Evolutionary conservation across 306 rosid species (phyloP).

Genomic region (Inga leiocalycina): DNA sequence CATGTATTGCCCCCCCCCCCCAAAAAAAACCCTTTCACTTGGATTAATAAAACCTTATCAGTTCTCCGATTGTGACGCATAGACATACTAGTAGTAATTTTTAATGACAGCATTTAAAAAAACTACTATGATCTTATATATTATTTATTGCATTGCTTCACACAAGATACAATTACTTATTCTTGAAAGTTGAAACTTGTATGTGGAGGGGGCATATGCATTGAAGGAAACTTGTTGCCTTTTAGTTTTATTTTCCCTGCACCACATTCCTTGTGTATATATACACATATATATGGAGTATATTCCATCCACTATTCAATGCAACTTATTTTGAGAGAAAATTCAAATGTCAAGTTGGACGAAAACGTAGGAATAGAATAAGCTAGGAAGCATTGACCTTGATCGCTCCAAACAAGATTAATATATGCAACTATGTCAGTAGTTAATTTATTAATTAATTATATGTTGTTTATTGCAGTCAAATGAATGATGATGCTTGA

Average conservation of each 20-base stretch:
- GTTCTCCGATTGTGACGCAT: background rate
- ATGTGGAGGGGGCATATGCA: background rate
- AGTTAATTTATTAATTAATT: no score
- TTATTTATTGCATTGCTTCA: background rate
- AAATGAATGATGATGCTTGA: background rate
- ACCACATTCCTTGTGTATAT: background rate
- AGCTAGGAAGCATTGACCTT: background rate
- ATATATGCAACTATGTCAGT: background rate
- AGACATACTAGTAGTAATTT: background rate
- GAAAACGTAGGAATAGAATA: background rate
- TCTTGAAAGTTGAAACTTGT: background rate
- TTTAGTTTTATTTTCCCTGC: background rate
- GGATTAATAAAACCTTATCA: background rate
- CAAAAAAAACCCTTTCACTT: no score
- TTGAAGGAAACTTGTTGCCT: background rate
- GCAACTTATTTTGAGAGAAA: no score
- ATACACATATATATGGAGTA: no score
- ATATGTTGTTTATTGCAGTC: no score
- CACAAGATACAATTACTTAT: background rate
- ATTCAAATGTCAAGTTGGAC: background rate
- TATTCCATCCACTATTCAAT: no score
- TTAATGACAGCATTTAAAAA: background rate
- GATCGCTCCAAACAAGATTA: background rate
- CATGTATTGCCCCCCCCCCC: no score
- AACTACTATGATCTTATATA: background rate